Evolutionary conservation across 768 basidiomycete genomes (phyloP).

Genomic region (Coprinopsis sp.): DNA sequence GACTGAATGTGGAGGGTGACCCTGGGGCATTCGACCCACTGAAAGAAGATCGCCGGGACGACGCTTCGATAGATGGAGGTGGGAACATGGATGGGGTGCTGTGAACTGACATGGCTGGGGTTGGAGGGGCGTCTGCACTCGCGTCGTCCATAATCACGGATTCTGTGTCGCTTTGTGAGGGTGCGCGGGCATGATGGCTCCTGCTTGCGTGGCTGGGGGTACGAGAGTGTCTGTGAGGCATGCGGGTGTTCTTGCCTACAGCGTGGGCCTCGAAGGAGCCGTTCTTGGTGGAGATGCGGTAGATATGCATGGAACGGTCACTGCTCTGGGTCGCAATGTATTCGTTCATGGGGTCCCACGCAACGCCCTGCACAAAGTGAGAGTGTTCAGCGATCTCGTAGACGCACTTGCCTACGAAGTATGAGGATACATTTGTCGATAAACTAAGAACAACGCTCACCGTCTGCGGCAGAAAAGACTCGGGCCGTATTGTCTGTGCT

Average conservation of each 20-base stretch:
- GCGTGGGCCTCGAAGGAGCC: slow-evolving; percentile 88
- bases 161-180: slow-evolving; percentile 74
- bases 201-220: slow-evolving; percentile 66
- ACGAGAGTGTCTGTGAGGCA: slow-evolving; percentile 65
- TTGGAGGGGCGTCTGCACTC: slow-evolving; percentile 40
- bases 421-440: slow-evolving; percentile 6
- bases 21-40: slow-evolving; percentile 78
- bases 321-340: slow-evolving; percentile 97
- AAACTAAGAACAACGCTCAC: slow-evolving; percentile 32
- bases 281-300: slow-evolving; percentile 73
- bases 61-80: slow-evolving; percentile 59
- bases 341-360: slow-evolving; percentile 97
- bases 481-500: slow-evolving; percentile 94
- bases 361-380: slow-evolving; percentile 97
- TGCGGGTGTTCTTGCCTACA: slow-evolving; percentile 80
- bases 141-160: slow-evolving; percentile 37
- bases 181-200: slow-evolving; percentile 32
- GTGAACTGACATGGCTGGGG: slow-evolving; percentile 64
- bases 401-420: slow-evolving; percentile 68
- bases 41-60: slow-evolving; percentile 64
- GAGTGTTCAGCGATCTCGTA: slow-evolving; percentile 90
- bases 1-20: slow-evolving; percentile 58
- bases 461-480: slow-evolving; percentile 72
- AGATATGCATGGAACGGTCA: slow-evolving; percentile 94
- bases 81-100: slow-evolving; percentile 72